Conservation (phyloP, 768 basidiomycete genomes). For the Xanthoconium stramineum region DNA sequence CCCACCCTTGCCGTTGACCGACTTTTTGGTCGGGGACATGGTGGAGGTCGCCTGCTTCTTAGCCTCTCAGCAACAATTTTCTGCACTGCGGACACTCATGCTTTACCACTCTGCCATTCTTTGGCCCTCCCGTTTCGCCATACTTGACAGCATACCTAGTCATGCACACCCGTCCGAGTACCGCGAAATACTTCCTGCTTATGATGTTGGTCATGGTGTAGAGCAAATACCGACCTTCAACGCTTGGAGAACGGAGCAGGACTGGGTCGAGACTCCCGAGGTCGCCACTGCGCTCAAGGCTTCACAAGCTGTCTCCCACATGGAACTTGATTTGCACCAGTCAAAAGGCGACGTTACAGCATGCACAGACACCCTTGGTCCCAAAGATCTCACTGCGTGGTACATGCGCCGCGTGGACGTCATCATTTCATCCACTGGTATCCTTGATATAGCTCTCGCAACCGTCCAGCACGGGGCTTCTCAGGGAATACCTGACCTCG, state of each 20-base stretch:
- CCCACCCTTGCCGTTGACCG: constrained; percentile 51
- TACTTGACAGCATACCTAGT: constrained; percentile 74
- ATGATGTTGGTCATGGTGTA: constrained; percentile 45
- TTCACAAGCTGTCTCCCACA: constrained; percentile 17
- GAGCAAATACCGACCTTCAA: constrained; percentile 37
- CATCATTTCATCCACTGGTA: constrained; percentile 64
- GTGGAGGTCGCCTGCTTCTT: constrained; percentile 58
- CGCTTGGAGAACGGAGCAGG: constrained; percentile 51
- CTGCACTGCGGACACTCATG: constrained; percentile 56
- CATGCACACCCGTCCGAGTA: constrained; percentile 64
- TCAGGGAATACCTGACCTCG: constrained; percentile 71
- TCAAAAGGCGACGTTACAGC: constrained; percentile 4
- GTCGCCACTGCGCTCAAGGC: constrained; percentile 42
- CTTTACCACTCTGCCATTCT: constrained; percentile 53
- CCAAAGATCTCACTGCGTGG: constrained; percentile 59
- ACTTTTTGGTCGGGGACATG: constrained; percentile 62
- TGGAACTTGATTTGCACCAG: constrained; percentile 11
- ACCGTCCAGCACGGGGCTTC: constrained; percentile 86
- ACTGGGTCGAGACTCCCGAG: constrained; percentile 55
- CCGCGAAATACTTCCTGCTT: constrained; percentile 58
- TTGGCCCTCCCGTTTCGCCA: constrained; percentile 65
- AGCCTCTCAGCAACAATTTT: constrained; percentile 59
- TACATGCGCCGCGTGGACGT: constrained; percentile 63
- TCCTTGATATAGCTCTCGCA: constrained; percentile 75
- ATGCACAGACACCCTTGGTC: constrained; percentile 11